These are phyloP conservation scores for Agrocybe chaxingu DNA, from an alignment of 768 basidiomycete species.

Conservation along the genomic window DNA sequence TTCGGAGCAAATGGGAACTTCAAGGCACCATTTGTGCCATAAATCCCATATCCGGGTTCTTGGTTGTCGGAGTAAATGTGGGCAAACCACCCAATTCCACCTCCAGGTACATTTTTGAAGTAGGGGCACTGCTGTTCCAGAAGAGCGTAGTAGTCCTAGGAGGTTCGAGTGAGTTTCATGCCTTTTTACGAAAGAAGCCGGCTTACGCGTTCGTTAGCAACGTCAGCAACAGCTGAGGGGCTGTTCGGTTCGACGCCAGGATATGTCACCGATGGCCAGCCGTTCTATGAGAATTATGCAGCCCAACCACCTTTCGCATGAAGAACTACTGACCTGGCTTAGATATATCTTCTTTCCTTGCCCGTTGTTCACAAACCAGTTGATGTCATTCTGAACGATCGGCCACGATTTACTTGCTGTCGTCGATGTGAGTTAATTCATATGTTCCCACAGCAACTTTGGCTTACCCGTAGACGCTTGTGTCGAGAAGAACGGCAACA, in stretches of 20 bases:
- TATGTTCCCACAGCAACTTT: neutral
- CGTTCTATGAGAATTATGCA: conserved; percentile 45
- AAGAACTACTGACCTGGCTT: conserved; percentile 49
- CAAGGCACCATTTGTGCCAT: conserved; percentile 38
- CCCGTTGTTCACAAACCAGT: conserved; percentile 67
- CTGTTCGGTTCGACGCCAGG: conserved; percentile 64
- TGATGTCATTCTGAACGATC: conserved; percentile 50
- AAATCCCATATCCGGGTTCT: conserved; percentile 72
- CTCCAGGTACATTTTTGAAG: conserved; percentile 55
- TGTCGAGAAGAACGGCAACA: conserved; percentile 65
- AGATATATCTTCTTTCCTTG: conserved; percentile 74
- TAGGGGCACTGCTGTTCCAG: conserved; percentile 62
- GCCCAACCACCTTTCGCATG: neutral
- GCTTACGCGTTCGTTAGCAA: conserved; percentile 59
- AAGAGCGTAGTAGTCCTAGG: conserved; percentile 57
- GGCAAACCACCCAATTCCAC: conserved; percentile 79
- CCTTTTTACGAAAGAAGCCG: neutral
- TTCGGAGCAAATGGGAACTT: conserved; percentile 69
- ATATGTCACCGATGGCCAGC: conserved; percentile 72
- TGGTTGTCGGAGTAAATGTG: conserved; percentile 72
- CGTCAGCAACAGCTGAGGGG: conserved; percentile 52
- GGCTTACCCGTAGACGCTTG: conserved; percentile 51
- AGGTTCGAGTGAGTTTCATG: neutral
- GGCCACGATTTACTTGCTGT: conserved; percentile 62
- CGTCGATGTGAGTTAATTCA: neutral